These are phyloP conservation scores for Macadamia integrifolia DNA, from an alignment of 164 flowering plant species.

Conservation along the genomic window DNA sequence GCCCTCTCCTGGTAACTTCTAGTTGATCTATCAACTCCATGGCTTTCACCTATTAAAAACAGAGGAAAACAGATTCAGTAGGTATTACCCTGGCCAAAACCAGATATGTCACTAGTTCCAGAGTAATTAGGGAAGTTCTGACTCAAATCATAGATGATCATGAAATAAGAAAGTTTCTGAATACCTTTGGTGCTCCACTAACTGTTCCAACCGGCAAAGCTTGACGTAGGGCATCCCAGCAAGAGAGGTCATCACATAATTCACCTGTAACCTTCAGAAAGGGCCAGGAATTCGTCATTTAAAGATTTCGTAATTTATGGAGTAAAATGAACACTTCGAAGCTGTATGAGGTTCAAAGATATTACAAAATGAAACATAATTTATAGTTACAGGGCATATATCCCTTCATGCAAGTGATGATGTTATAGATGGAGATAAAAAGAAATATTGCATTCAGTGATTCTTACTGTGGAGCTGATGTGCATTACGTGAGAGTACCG, in stretches of 20 bases:
- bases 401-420: too few relatives aligned
- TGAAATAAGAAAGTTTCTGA: conserved; percentile 1
- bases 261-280: conserved; percentile 81
- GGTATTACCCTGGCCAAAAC: too few relatives aligned
- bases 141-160: not conserved
- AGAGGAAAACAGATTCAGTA: too few relatives aligned
- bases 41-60: conserved; percentile 63
- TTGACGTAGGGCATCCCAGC: conserved; percentile 92
- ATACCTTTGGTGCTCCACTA: conserved; percentile 97
- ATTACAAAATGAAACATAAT: too few relatives aligned
- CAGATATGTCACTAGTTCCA: too few relatives aligned
- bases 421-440: not conserved
- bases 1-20: conserved; percentile 78
- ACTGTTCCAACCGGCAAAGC: conserved; percentile 98
- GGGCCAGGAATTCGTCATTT: too few relatives aligned
- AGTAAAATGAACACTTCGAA: too few relatives aligned
- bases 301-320: too few relatives aligned
- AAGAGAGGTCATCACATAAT: conserved; percentile 53
- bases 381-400: too few relatives aligned
- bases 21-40: conserved; percentile 87
- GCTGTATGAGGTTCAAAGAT: too few relatives aligned
- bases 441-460: not conserved
- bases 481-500: conserved; percentile 98
- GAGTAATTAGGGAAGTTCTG: too few relatives aligned
- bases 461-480: conserved; percentile 88